Evolutionary conservation across 129 eudicot genomes (phyloP), one percentile per base, ranked within the genome.

Genomic region (Helianthus tuberosus): DNA sequence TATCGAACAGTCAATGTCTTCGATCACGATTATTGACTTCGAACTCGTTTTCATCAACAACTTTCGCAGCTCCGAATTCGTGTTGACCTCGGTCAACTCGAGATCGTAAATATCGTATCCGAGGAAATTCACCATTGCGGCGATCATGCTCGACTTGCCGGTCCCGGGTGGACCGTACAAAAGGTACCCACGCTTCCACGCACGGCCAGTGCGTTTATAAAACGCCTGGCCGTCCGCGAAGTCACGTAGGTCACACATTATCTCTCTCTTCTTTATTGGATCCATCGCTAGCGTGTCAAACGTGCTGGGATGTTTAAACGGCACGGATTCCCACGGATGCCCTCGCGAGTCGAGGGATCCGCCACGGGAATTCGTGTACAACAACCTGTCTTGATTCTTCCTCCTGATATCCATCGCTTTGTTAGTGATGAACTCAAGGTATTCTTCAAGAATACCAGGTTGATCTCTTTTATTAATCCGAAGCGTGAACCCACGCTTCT

Each of bases 111-210:
- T 90, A 65, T 93, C 98, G 49, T 93, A 93, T 13, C 90, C 90
- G 0, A 93, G 86, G 20, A 58, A 85, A 71, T 93, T 93, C n/a
- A 97, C 98, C 96, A 93, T 93, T 54, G 98, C 98, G 0, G 98
- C 98, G 43, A 93, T 93, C 96, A 93, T 93, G 60, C 98, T 93
- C 0, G 98, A 93, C 36, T 93, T 93, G 1, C 98, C 98, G 2
- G 98, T 93, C 35, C 98, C 98, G 0, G 98, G 98, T 0, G 97
- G 98, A 3, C 98, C 98, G 39, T 87, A 88, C 10, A 93, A 44
- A 27, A 93, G 75, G 57, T 93, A 93, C 0, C 98, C 98, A 6
- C 98, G 82, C 32, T 93, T 93, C 98, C 98, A 93, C 2, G 98
- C 96, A 70, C 98, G 82, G 5, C 98, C 98, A 1, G 98, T 93